Percentiles rank a stretch among this genome's conserved stretches.
These are phyloP conservation scores for Metschnikowia lachancei DNA, from an alignment of 805 yeast genomes.

Conservation along the genomic window DNA sequence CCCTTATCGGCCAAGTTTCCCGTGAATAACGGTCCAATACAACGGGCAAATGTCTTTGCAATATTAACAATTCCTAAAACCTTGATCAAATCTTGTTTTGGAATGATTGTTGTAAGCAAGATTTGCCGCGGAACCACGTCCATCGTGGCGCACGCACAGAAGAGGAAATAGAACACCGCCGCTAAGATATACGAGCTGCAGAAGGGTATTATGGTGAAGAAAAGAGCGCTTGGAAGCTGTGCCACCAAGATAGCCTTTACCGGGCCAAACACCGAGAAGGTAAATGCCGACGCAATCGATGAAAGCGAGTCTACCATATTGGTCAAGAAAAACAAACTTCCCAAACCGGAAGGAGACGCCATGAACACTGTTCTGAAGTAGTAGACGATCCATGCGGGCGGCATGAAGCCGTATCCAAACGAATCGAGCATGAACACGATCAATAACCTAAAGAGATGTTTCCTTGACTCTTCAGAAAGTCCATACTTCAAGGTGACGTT, in stretches of 20 bases:
- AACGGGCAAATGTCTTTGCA: conserved; percentile 80
- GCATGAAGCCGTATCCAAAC: conserved; percentile 84
- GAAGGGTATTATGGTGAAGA: conserved; percentile 46
- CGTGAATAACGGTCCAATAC: conserved; percentile 77
- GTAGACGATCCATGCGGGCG: conserved; percentile 83
- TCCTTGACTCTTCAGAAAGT: conserved; percentile 43
- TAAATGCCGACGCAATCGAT: conserved; percentile 70
- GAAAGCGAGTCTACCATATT: conserved; percentile 64
- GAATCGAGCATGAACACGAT: conserved; percentile 79
- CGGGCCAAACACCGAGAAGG: conserved; percentile 72
- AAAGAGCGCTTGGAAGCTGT: conserved; percentile 74
- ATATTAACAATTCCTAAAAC: conserved; percentile 86
- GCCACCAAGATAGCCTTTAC: conserved; percentile 69
- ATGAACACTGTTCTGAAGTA: conserved; percentile 62
- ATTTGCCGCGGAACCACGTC: conserved; percentile 92
- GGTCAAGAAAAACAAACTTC: conserved; percentile 63
- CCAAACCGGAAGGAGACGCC: conserved; percentile 56
- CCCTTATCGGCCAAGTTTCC: conserved; percentile 64
- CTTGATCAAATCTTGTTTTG: conserved; percentile 60
- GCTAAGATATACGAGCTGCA: conserved; percentile 41
- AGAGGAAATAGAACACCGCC: conserved; percentile 48
- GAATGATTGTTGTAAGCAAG: conserved; percentile 64
- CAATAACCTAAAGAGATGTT: conserved; percentile 47
- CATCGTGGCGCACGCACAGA: conserved; percentile 62
- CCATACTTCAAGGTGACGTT: conserved; percentile 24